These are phyloP conservation scores for Clitoria ternatea DNA, from an alignment of 306 rosid species.

Conservation along the genomic window DNA sequence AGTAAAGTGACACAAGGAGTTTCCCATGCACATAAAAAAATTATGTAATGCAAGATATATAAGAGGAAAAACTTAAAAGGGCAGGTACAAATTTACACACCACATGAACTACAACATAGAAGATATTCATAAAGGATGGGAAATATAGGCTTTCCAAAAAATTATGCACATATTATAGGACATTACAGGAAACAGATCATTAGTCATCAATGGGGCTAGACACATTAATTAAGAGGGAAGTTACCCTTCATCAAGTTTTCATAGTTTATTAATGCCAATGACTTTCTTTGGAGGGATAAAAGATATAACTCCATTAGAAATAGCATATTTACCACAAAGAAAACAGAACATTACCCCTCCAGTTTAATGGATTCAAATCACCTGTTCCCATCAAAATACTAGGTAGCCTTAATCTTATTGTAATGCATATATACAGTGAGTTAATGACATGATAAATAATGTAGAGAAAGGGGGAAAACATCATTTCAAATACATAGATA, in stretches of 20 bases:
- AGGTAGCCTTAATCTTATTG: neutral
- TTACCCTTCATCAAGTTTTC: neutral
- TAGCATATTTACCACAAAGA: neutral
- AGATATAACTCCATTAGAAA: neutral
- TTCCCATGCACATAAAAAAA: neutral
- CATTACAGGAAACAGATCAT: neutral
- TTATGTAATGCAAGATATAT: neutral
- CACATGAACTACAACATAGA: neutral
- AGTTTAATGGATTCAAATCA: too few relatives aligned
- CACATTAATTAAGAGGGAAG: neutral
- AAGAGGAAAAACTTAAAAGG: neutral
- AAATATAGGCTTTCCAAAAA: neutral
- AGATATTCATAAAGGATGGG: neutral
- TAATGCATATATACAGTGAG: neutral
- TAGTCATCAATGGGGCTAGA: neutral
- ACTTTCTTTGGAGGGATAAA: neutral
- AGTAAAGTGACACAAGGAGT: neutral
- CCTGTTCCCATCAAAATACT: neutral
- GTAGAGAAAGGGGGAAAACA: neutral
- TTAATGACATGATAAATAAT: neutral
- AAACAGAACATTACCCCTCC: neutral
- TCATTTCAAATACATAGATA: too few relatives aligned
- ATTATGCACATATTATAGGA: neutral
- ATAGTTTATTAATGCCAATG: neutral
- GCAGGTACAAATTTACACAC: neutral